Conservation (phyloP, 2,329 filamentous ascomycete species). For the Sporothrix mexicana region DNA sequence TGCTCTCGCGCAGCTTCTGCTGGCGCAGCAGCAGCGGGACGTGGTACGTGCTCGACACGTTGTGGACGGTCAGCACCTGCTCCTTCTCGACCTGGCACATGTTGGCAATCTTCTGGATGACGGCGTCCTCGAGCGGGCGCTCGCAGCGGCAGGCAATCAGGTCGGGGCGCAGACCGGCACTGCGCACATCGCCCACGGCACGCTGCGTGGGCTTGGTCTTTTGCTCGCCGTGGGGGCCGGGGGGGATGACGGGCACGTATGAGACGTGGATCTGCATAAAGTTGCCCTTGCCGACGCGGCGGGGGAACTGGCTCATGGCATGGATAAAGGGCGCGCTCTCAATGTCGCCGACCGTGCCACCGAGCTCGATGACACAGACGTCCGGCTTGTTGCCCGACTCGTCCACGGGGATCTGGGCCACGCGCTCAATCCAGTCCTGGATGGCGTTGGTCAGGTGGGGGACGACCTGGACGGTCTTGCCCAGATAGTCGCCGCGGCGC, state of each 20-base stretch:
- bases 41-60: conserved; percentile 91
- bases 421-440: conserved; percentile 88
- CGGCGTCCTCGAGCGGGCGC: conserved; percentile 71
- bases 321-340: conserved; percentile 89
- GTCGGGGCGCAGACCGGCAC: conserved; percentile 75
- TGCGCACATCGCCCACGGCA: conserved; percentile 82
- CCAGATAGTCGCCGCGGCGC: conserved; percentile 75
- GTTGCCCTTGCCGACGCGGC: conserved; percentile 75
- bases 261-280: conserved; percentile 90
- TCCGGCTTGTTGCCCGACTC: conserved; percentile 83
- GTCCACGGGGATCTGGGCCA: conserved; percentile 84
- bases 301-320: conserved; percentile 78
- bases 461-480: conserved; percentile 81
- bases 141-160: conserved; percentile 95
- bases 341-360: conserved; percentile 77
- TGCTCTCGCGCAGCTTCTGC: conserved; percentile 68
- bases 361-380: conserved; percentile 79
- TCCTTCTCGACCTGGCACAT: conserved; percentile 86
- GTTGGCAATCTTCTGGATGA: conserved; percentile 84
- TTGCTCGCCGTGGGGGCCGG: conserved; percentile 64
- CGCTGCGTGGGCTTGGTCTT: conserved; percentile 98
- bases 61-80: conserved; percentile 87
- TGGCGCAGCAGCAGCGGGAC: conserved; percentile 90
- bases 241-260: conserved; percentile 72
- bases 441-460: conserved; percentile 92